These are phyloP conservation scores for Mucuna pruriens DNA, from an alignment of 306 rosid species.

Conservation along the genomic window DNA sequence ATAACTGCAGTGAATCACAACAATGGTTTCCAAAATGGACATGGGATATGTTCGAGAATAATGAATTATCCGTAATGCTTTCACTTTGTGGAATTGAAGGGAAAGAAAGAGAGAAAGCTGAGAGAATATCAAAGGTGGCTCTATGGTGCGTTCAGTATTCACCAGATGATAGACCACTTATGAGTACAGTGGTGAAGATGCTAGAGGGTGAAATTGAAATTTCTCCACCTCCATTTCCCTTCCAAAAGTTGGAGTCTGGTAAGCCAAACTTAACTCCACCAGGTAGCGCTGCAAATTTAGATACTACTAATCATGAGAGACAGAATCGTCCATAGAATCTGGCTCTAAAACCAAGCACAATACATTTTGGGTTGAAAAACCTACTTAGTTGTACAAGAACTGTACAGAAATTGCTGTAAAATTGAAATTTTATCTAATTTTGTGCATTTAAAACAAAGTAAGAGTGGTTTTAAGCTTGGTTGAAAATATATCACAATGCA, in stretches of 20 bases:
- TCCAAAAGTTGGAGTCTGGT: slow-evolving; percentile 36
- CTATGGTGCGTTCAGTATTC: neutral
- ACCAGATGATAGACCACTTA: neutral
- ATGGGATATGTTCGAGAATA: too few species aligned
- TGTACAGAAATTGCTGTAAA: neutral
- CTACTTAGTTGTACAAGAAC: neutral
- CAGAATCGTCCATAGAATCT: neutral
- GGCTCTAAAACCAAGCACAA: neutral
- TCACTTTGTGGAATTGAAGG: neutral
- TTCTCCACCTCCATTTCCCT: slow-evolving; percentile 53
- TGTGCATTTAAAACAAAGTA: neutral
- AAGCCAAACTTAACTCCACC: neutral
- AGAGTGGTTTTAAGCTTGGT: neutral
- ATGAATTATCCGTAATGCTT: too few species aligned
- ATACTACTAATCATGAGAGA: slow-evolving; percentile 25
- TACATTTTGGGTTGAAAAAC: slow-evolving; percentile 40
- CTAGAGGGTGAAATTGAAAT: slow-evolving; percentile 33
- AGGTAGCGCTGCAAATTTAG: slow-evolving; percentile 33
- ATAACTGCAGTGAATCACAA: neutral
- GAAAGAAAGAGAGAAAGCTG: neutral
- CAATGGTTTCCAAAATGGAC: neutral
- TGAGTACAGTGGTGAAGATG: neutral
- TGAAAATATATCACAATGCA: neutral
- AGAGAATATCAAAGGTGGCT: neutral
- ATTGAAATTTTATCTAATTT: neutral